A percentile compares a stretch with the other conserved stretches of the same genome.
Conservation (phyloP, 2,329 filamentous ascomycete genomes). For the Bipolaris zeicola region DNA sequence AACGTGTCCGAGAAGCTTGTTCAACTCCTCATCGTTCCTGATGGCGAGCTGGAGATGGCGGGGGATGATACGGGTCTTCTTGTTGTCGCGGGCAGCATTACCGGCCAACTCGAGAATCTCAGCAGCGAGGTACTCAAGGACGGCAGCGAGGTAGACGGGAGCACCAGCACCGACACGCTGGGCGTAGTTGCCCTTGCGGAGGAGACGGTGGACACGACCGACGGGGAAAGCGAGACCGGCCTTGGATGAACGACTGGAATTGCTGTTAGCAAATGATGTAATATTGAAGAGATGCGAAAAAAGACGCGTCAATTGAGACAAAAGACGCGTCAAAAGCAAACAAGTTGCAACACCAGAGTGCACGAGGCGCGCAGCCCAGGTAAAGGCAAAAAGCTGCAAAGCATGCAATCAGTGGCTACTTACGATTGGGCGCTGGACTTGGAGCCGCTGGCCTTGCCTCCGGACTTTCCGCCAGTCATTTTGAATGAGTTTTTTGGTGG, state of each 20-base stretch:
- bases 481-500: conserved; percentile 61
- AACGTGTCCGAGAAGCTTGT: conserved; percentile 96
- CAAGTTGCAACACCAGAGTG: conserved; percentile 3
- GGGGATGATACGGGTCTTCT: conserved; percentile 99
- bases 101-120: conserved; percentile 99
- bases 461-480: conserved; percentile 99
- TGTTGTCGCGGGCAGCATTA: conserved; percentile 99
- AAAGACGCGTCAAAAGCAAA: conserved; percentile 28
- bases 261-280: conserved; percentile 28
- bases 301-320: conserved; percentile 7
- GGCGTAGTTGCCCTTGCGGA: conserved; percentile 99
- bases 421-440: conserved; percentile 98
- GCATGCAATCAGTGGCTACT: conserved; percentile 54
- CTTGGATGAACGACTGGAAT: conserved; percentile 92
- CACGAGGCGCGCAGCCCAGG: conserved; percentile 1
- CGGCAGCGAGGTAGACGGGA: conserved; percentile 94
- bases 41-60: conserved; percentile 99
- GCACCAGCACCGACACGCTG: conserved; percentile 99
- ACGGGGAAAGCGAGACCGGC: conserved; percentile 98
- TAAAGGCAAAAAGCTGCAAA: conserved; percentile 8
- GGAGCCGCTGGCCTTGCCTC: conserved; percentile 98
- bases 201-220: conserved; percentile 98
- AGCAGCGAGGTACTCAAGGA: conserved; percentile 97
- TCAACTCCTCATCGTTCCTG: conserved; percentile 99
- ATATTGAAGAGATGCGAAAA: conserved; percentile 19